A percentile compares a stretch with the other conserved stretches of the same genome.
These are phyloP conservation scores for Glarea lozoyensis DNA, from an alignment of 495 filamentous ascomycete genomes.

Conservation along the genomic window DNA sequence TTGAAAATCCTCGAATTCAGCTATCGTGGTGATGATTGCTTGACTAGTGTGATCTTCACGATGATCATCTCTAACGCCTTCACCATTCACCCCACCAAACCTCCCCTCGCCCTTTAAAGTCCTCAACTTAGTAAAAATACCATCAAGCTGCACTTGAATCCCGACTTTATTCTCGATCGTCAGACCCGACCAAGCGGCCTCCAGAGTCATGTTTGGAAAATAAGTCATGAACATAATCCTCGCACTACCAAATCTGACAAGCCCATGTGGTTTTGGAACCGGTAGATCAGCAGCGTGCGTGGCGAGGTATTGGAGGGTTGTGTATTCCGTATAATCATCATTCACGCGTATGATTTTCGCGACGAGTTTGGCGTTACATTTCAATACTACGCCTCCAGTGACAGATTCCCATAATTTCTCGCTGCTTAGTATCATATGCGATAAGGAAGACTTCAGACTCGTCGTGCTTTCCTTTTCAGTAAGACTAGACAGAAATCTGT, in stretches of 20 bases:
- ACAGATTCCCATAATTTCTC: neutral
- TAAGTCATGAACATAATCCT: slow-evolving; percentile 28
- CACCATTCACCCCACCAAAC: neutral
- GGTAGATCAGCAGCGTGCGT: slow-evolving; percentile 23
- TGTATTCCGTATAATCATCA: slow-evolving; percentile 27
- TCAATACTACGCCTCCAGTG: neutral
- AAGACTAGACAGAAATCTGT: too few species aligned
- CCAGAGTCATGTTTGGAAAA: slow-evolving; percentile 23
- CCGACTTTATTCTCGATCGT: slow-evolving; percentile 22
- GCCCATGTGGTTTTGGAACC: slow-evolving; percentile 25
- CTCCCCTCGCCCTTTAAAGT: neutral
- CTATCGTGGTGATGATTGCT: slow-evolving; percentile 21
- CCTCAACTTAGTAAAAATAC: neutral
- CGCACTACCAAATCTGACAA: slow-evolving; percentile 21
- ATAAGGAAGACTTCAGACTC: too few species aligned
- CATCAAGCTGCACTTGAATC: slow-evolving; percentile 26
- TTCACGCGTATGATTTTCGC: slow-evolving; percentile 1
- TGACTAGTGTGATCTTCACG: neutral
- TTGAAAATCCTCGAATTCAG: slow-evolving; percentile 25
- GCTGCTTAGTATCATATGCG: neutral
- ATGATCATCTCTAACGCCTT: neutral
- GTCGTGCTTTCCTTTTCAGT: too few species aligned
- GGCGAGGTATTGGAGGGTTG: slow-evolving; percentile 27
- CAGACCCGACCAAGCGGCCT: slow-evolving; percentile 22
- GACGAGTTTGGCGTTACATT: neutral